phyloP scores from a whole-genome alignment of 108 stramenopile species.

The Epipyxis sp. region DNA sequence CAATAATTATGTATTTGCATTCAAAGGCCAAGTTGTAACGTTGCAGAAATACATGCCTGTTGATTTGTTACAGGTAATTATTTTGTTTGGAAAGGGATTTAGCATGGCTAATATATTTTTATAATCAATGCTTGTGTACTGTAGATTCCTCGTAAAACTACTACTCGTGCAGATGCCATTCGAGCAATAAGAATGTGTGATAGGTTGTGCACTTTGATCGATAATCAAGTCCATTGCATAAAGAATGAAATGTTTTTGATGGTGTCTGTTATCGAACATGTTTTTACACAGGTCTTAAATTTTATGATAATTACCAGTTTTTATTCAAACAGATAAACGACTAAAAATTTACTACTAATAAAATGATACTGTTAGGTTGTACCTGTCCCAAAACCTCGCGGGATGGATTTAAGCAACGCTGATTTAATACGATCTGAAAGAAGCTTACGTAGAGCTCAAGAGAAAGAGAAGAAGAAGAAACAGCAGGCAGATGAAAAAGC shows the following conservation, averaged over 20 bases:
- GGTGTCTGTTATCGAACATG: constrained; percentile 32
- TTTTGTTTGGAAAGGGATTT: too few relatives aligned
- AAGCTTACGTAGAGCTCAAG: not conserved
- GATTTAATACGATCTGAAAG: not conserved
- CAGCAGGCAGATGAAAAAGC: constrained; percentile 6
- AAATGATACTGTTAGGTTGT: too few relatives aligned
- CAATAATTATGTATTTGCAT: too few relatives aligned
- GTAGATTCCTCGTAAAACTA: constrained; percentile 16
- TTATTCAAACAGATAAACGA: too few relatives aligned
- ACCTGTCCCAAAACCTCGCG: constrained; percentile 7
- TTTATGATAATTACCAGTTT: too few relatives aligned
- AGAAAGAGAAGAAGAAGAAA: constrained; percentile 29
- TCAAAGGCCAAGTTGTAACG: not conserved
- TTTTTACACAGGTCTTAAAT: constrained; percentile 41
- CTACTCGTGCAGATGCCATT: constrained; percentile 33
- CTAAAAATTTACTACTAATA: too few relatives aligned
- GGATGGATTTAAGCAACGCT: not conserved
- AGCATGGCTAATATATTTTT: too few relatives aligned
- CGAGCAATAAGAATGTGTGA: constrained; percentile 23
- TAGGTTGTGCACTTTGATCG: constrained; percentile 38
- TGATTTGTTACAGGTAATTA: constrained; percentile 42
- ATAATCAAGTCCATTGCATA: constrained; percentile 40
- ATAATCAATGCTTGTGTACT: too few relatives aligned
- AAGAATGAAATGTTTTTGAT: constrained; percentile 45
- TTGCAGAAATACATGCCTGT: constrained; percentile 34